These are phyloP conservation scores for Pseudogymnoascus pannorum DNA, from an alignment of 2,329 filamentous ascomycete species.

Conservation along the genomic window DNA sequence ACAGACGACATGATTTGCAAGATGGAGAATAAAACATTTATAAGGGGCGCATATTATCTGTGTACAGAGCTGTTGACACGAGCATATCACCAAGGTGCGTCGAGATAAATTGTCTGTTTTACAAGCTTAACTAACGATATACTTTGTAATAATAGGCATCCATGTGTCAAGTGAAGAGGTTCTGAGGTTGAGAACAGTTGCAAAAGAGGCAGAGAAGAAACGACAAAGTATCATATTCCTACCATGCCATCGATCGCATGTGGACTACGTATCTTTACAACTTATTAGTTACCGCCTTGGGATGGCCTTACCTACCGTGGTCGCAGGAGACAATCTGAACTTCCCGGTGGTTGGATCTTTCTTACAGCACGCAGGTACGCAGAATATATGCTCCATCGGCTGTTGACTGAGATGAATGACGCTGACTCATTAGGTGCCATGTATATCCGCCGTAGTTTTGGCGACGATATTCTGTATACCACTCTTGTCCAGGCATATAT, in stretches of 20 bases:
- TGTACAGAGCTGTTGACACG: slow-evolving; percentile 80
- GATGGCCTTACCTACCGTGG: slow-evolving; percentile 80
- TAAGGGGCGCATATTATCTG: slow-evolving; percentile 85
- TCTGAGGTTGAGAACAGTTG: slow-evolving; percentile 70
- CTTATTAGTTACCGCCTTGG: slow-evolving; percentile 93
- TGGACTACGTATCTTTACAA: slow-evolving; percentile 93
- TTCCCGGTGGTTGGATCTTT: slow-evolving; percentile 86
- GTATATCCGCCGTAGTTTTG: slow-evolving; percentile 91
- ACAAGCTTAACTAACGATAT: not conserved
- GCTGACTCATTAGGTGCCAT: slow-evolving; percentile 56
- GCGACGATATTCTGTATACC: slow-evolving; percentile 81
- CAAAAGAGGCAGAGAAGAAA: slow-evolving; percentile 72
- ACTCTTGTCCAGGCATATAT: slow-evolving; percentile 96
- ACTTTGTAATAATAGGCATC: slow-evolving; percentile 44
- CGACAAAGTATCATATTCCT: slow-evolving; percentile 96
- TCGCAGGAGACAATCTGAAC: slow-evolving; percentile 93
- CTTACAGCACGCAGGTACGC: slow-evolving; percentile 74
- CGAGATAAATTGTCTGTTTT: not conserved
- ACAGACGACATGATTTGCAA: slow-evolving; percentile 98
- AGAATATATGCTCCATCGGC: not conserved
- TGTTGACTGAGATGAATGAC: not conserved
- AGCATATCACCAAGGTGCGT: slow-evolving; percentile 81
- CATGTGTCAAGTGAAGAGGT: slow-evolving; percentile 96
- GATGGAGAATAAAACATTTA: slow-evolving; percentile 91
- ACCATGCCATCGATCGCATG: slow-evolving; percentile 88